Percentiles rank a stretch among this genome's conserved stretches.
Conservation (phyloP, 768 basidiomycete genomes). For the Podaxis pistillaris region DNA sequence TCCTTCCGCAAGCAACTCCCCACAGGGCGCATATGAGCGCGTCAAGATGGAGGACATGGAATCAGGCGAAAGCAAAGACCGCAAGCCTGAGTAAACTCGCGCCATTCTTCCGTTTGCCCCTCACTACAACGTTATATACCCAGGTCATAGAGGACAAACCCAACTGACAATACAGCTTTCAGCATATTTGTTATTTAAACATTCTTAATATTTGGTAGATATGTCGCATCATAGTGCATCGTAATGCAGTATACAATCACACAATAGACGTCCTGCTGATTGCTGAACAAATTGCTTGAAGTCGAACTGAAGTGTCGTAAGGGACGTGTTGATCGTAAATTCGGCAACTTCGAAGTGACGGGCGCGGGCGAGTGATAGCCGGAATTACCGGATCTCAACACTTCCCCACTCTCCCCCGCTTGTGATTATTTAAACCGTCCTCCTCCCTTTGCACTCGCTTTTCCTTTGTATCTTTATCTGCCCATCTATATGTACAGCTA, state of each 20-base stretch:
- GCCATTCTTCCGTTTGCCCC: not conserved
- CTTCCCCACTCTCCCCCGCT: not conserved
- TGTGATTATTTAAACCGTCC: conserved; percentile 6
- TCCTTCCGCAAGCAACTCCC: conserved; percentile 20
- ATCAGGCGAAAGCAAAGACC: conserved; percentile 31
- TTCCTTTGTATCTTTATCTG: not conserved
- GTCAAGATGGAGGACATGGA: conserved; percentile 67
- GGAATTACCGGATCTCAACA: conserved; percentile 16
- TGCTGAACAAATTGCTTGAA: not conserved
- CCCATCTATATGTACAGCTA: conserved; percentile 3
- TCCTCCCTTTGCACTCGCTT: not conserved
- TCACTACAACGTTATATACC: not conserved
- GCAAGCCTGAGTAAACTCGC: conserved; percentile 7
- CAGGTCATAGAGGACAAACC: not conserved
- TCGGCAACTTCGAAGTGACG: not conserved
- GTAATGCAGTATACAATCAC: not conserved
- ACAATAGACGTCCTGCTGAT: not conserved
- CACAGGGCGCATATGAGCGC: conserved; percentile 50
- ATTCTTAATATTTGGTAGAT: conserved; percentile 8
- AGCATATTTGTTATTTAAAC: not conserved
- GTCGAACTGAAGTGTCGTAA: not conserved
- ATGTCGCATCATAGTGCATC: not conserved
- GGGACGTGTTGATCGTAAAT: not conserved
- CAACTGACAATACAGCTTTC: not conserved
- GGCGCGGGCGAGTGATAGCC: conserved; percentile 4